Base-by-base conservation (phyloP, 1,284 basidiomycete genomes). In the Ustilago trichophora region DNA sequence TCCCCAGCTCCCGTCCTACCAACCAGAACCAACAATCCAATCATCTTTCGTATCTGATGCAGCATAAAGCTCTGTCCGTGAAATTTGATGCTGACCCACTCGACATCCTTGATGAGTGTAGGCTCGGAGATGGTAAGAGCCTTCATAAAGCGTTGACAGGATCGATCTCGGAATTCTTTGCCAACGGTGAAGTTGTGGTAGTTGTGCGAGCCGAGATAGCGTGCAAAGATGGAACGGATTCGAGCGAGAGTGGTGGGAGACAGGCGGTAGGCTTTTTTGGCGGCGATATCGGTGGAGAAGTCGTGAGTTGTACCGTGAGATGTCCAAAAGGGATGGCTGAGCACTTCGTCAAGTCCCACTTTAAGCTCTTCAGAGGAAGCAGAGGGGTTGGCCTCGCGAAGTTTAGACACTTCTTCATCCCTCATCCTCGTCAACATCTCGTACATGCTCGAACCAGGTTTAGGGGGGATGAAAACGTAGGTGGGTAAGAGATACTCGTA, bases 11-110 rank as follows among this genome's bases (percentile, higher is more conserved):
- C 68, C 2, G 60, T 77, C 3, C 78, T 52, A 1, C 64, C 70
- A 6, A 81, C 37, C 21, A 98, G 85, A 27, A 98, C 88, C 11
- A 95, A 85, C 31, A 89, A 86, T 1, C 91, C 88, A 83, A 98
- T 92, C 96, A 99, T 99, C 84, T 98, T 98, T 48, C 96, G 90
- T 68, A 87, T 86, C 77, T 98, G 95, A 82, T 99, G 95, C 54
- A 98, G 83, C 96, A 99, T 98, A 82, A 99, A 99, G 73, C 92
- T 94, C 82, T 98, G 96, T 0, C 95, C 96, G 77, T 98, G 93
- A 78, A 98, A 90, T 68, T 91, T 86, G 27, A 98, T 89, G 44
- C 90, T 91, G 43, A 98, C 88, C 94, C 95, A 98, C 80, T 99
- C 95, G 1, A 91, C 94, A 26, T 89, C 89, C 16, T 92, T 91